phyloP scores from a whole-genome alignment of 2,329 filamentous ascomycete species.

The Colletotrichum sp. region DNA sequence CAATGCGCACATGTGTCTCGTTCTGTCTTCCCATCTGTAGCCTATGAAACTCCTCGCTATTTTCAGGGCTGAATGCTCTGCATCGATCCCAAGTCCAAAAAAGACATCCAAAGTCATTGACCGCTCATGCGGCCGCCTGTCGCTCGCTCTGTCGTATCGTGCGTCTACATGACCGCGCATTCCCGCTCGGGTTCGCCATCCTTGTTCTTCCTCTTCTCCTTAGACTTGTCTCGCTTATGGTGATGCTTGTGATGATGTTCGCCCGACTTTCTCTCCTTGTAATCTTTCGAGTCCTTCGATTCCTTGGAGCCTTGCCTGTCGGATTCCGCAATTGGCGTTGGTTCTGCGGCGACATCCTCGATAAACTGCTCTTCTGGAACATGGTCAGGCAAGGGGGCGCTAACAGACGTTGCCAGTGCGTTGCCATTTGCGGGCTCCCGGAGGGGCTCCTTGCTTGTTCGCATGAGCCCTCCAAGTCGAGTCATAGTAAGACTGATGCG shows the following conservation, averaged over 20 bases:
- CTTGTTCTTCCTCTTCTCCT: slow-evolving; percentile 41
- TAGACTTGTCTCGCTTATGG: slow-evolving; percentile 41
- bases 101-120: not conserved
- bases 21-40: not conserved
- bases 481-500: slow-evolving; percentile 63
- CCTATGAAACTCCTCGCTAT: slow-evolving; percentile 15
- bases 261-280: slow-evolving; percentile 9
- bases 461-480: slow-evolving; percentile 57
- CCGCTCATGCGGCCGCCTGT: not conserved
- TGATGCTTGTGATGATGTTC: slow-evolving; percentile 32
- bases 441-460: slow-evolving; percentile 54
- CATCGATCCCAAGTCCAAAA: not conserved
- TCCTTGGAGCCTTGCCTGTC: slow-evolving; percentile 24
- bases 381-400: slow-evolving; percentile 8
- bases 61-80: not conserved
- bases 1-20: not conserved
- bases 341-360: slow-evolving; percentile 16
- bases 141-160: not conserved
- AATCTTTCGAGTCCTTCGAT: slow-evolving; percentile 10
- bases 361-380: slow-evolving; percentile 21
- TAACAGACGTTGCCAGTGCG: slow-evolving; percentile 13
- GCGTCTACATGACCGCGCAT: slow-evolving; percentile 50
- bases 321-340: not conserved
- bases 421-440: slow-evolving; percentile 30
- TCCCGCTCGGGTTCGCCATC: slow-evolving; percentile 46